Evolutionary conservation across 2,329 filamentous ascomycete genomes (phyloP).

Genomic region (Pseudogymnoascus sp.): DNA sequence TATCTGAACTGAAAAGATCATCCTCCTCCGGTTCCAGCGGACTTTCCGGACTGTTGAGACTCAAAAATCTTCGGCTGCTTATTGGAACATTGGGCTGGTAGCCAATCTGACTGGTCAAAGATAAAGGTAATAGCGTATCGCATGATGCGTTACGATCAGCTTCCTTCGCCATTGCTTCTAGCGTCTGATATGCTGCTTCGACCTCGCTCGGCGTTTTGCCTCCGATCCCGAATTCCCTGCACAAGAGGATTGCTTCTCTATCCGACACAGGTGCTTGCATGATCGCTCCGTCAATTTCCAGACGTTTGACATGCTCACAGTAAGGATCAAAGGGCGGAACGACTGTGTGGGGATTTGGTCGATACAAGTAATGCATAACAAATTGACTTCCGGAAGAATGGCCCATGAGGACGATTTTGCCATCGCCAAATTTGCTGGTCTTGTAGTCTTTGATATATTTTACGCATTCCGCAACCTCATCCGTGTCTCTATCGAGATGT

Average conservation of each 20-base stretch:
- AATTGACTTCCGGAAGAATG: constrained; percentile 62
- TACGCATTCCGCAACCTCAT: constrained; percentile 29
- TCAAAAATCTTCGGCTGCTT: constrained; percentile 28
- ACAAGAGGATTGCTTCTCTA: constrained; percentile 41
- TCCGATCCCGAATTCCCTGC: constrained; percentile 29
- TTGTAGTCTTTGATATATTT: constrained; percentile 29
- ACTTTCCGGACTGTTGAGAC: constrained; percentile 40
- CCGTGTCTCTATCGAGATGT: constrained; percentile 30
- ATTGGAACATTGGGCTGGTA: constrained; percentile 27
- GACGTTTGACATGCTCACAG: constrained; percentile 31
- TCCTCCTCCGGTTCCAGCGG: constrained; percentile 47
- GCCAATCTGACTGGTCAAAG: constrained; percentile 24
- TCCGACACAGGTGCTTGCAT: constrained; percentile 58
- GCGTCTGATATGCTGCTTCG: constrained; percentile 30
- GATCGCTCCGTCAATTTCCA: constrained; percentile 48
- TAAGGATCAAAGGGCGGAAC: constrained; percentile 20
- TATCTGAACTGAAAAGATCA: constrained; percentile 58
- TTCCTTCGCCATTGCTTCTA: constrained; percentile 31
- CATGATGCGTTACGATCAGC: constrained; percentile 16
- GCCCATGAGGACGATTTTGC: constrained; percentile 56
- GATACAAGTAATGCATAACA: constrained; percentile 51
- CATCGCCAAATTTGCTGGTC: constrained; percentile 29
- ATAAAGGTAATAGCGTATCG: constrained; percentile 29
- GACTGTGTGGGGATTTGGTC: constrained; percentile 31
- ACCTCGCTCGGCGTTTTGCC: constrained; percentile 25